Evolutionary conservation across 1,139 yeast species (phyloP), one percentile per base, ranked within the genome.

Genomic region (Blastobotrys arbuscula): DNA sequence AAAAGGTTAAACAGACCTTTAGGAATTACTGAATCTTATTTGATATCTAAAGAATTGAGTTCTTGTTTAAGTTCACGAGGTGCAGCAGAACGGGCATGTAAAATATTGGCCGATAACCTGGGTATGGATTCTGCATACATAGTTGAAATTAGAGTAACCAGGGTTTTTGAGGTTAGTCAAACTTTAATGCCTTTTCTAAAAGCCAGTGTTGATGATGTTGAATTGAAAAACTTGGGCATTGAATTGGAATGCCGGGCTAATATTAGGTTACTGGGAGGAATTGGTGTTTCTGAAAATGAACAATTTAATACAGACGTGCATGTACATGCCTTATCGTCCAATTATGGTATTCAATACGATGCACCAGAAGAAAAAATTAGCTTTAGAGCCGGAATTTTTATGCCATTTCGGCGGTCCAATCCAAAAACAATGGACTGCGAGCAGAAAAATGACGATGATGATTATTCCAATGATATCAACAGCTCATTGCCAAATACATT

Each of bases 121-220:
- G 67, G 70, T 0, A 66, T 77, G 48, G 76, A 76, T 45, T 68
- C 78, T 50, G 83, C 77, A 0, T 81, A 78, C 57, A 68, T 82
- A 15, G 64, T 80, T 53, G 87, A 83, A 57, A 70, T 81, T 2
- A 67, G 82, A 50, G 70, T 75, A 2, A 49, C 56, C 34, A 38
- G 43, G 10, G 35, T 44, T 16, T 55, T 50, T 38, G 37, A 49
- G 15, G 51, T 56, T 5, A 38, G 46, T 21, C 28, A 24, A 18
- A 37, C 46, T 15, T 43, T 43, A 19, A 21, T 43, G 15, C 44
- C 44, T 34, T 42, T 23, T 36, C 36, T 19, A 19, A 35, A 24
- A 40, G 23, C 21, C 15, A 9, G 31, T 2, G n/a, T n/a, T n/a
- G 15, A 46, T 8, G 36, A 42, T 18, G 19, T 43, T 5, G 46